Base-by-base conservation (phyloP, 1,284 basidiomycete species). In the Amylostereum chailletii region DNA sequence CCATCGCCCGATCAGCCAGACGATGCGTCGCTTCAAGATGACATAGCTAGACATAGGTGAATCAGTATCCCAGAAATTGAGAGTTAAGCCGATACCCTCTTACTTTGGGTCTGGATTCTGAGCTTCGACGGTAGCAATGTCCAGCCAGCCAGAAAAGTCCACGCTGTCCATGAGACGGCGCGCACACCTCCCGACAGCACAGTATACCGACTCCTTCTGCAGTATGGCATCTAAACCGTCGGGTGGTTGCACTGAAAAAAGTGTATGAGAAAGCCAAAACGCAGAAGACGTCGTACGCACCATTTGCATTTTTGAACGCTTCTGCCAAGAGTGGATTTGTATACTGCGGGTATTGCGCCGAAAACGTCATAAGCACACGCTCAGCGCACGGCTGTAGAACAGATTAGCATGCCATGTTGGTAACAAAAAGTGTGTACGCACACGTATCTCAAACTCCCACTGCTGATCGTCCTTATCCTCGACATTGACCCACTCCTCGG, bases 1-100 rank as follows among this genome's bases (percentile, higher is more conserved):
- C 83, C 88, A 91, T 72, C 86, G 87, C 9, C 91, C 91, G 41
- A 95, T 77, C 4, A 94, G 67, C 90, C 91, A 94, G 0, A 90
- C 91, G 53, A 94, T 86, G 40, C 92, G 79, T 26, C 91, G 80
- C 66, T 94, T 93, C 52, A 94, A 77, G 44, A 94, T 88, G 0
- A 89, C 86, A 59, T 86, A 90, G 50, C 89, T 93, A 37, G 34
- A 51, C 10, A 41, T 11, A 9, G 34, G 34, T 38, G 36, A 32
- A 40, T 42, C 10, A 10, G 10, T 7, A 48, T 11, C 29, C 5
- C 45, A 10, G 47, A 45, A 33, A 34, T 39, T 45, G 37, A 38
- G 26, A 38, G 37, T 31, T 10, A 31, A 11, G 19, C 19, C 19
- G 19, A 19, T 19, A 19, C 19, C 6, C n/a, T 62, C 72, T 51